Evolutionary conservation across 768 basidiomycete species (phyloP), one percentile per base, ranked within the genome.

Genomic region (Kondoa subrosea): DNA sequence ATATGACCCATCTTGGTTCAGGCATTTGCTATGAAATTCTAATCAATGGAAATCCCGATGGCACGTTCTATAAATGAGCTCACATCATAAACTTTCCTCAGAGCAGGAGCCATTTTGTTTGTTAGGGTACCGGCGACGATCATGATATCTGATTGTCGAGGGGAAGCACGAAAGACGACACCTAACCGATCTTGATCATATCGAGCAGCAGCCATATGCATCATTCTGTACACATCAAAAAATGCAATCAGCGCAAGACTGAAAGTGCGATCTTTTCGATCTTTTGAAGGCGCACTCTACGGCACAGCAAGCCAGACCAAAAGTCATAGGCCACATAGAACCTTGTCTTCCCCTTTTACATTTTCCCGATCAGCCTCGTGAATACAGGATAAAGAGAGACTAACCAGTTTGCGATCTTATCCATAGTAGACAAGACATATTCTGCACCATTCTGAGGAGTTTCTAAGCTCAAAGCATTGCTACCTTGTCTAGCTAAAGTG

Each of bases 181-280:
- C 95, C 95, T 33, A 99, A 81, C 69, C 95, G 84, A 77, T 99
- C 95, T 77, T 97, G 95, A 78, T 99, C 95, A 77, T 97, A 99
- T 68, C 95, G 85, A 21, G 95, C 89, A 56, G 95, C 92, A 63
- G 95, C 95, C 91, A 97, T 93, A 81, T 99, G 95, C 92, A 95
- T 96, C 88, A 90, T 89, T 31, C 21, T 25, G 16, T 0, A 15
- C 58, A 25, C 29, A n/a, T n/a, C n/a, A n/a, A n/a, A n/a, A n/a
- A n/a, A n/a, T n/a, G n/a, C n/a, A n/a, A n/a, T n/a, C n/a, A n/a
- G n/a, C n/a, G n/a, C n/a, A n/a, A n/a, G n/a, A n/a, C n/a, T n/a
- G n/a, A n/a, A n/a, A n/a, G n/a, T n/a, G n/a, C n/a, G n/a, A n/a
- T n/a, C n/a, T n/a, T n/a, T n/a, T n/a, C n/a, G n/a, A n/a, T n/a